A percentile compares a stretch with the other conserved stretches of the same genome.
These are phyloP conservation scores for Mucuna pruriens DNA, from an alignment of 306 rosid species.

Conservation along the genomic window DNA sequence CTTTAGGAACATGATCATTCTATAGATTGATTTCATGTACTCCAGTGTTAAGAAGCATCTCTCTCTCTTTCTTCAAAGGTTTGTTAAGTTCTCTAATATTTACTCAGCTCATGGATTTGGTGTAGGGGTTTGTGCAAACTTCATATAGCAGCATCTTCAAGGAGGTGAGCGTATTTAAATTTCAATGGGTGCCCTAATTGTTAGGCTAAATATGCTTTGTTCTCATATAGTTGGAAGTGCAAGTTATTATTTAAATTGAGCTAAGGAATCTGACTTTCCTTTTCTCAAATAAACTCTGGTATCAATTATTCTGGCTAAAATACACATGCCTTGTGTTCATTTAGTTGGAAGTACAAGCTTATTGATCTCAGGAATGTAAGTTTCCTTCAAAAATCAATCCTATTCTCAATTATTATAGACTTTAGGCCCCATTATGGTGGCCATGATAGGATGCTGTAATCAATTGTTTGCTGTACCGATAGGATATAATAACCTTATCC, in stretches of 20 bases:
- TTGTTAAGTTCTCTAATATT: conserved; percentile 27
- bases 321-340: conserved; percentile 25
- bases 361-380: not conserved
- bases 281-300: not conserved
- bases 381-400: not conserved
- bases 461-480: too few relatives aligned
- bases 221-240: conserved; percentile 14
- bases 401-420: not conserved
- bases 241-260: not conserved
- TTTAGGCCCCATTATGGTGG: too few relatives aligned
- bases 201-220: conserved; percentile 8
- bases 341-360: not conserved
- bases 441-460: too few relatives aligned
- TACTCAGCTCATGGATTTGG: conserved; percentile 41
- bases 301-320: not conserved
- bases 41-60: not conserved
- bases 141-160: conserved; percentile 77
- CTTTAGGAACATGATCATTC: not conserved
- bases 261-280: not conserved
- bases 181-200: conserved; percentile 3
- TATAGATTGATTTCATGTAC: conserved; percentile 23
- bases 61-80: not conserved
- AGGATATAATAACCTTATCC: too few relatives aligned
- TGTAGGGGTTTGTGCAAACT: conserved; percentile 79
- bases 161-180: conserved; percentile 63